A percentile compares a stretch with the other conserved stretches of the same genome.
phyloP scores from a whole-genome alignment of 1,284 basidiomycete species.

The Phellopilus nigrolimitatus region DNA sequence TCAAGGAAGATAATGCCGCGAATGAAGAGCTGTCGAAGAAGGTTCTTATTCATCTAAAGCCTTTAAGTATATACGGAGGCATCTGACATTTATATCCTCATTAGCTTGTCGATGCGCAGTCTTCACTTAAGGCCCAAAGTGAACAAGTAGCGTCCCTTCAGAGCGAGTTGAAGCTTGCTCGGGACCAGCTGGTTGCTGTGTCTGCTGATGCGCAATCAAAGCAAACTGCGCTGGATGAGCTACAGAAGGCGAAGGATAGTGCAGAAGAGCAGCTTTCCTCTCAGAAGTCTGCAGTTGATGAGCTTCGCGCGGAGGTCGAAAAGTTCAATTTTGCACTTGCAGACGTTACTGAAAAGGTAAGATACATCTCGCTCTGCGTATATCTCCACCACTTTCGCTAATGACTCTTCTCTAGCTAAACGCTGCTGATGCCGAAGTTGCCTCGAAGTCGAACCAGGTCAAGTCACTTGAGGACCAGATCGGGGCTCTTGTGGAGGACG shows the following conservation, averaged over 20 bases:
- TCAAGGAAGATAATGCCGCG: conserved; percentile 54
- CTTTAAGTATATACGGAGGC: conserved; percentile 17
- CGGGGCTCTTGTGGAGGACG: conserved; percentile 44
- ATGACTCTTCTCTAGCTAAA: conserved; percentile 40
- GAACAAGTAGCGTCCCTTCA: conserved; percentile 47
- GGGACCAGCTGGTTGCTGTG: conserved; percentile 46
- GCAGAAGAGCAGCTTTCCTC: conserved; percentile 46
- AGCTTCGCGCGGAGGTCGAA: conserved; percentile 37
- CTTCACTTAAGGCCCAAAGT: conserved; percentile 48
- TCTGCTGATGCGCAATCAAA: conserved; percentile 46
- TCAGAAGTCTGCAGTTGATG: conserved; percentile 38
- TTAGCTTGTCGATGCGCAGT: conserved; percentile 55
- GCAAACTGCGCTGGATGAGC: conserved; percentile 36
- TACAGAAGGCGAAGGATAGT: conserved; percentile 44
- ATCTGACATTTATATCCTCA: conserved; percentile 18
- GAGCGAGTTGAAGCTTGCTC: conserved; percentile 44
- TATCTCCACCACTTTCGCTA: neutral
- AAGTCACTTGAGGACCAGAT: conserved; percentile 48
- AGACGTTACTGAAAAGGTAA: conserved; percentile 26
- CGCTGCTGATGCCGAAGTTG: conserved; percentile 37
- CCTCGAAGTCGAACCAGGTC: conserved; percentile 41
- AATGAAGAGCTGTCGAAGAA: conserved; percentile 56
- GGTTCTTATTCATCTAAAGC: conserved; percentile 33
- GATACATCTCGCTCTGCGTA: neutral
- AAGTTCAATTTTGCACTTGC: conserved; percentile 35